These are phyloP conservation scores for Lepidium africanum DNA, from an alignment of 345 rosid genomes.

Conservation along the genomic window DNA sequence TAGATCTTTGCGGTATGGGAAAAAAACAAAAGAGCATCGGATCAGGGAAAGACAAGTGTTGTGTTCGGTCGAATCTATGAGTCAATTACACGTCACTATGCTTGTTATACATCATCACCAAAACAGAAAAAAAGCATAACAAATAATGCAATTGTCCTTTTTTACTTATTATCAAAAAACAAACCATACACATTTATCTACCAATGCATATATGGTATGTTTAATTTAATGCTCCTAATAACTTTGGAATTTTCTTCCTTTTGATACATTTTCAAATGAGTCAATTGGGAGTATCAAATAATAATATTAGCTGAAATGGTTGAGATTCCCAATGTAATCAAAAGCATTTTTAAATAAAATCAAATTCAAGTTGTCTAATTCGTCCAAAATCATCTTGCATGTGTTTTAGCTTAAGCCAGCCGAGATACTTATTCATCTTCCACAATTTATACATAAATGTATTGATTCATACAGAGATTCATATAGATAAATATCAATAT, in stretches of 20 bases:
- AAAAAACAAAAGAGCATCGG: background rate
- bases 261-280: background rate
- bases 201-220: background rate
- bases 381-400: slow-evolving; percentile 10
- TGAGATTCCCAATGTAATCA: background rate
- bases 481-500: slow-evolving; percentile 9
- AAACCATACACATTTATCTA: background rate
- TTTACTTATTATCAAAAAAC: background rate
- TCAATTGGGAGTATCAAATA: background rate
- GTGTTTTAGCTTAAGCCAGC: slow-evolving; percentile 11
- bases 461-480: background rate
- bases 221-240: background rate
- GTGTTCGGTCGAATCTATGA: background rate
- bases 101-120: background rate
- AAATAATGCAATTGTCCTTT: too few species aligned
- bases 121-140: background rate
- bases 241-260: background rate
- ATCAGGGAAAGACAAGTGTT: background rate
- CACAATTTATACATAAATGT: background rate
- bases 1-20: too few species aligned
- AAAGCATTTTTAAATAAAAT: too few species aligned
- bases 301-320: too few species aligned
- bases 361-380: slow-evolving; percentile 1
- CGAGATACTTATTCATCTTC: background rate
- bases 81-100: slow-evolving; percentile 4